Percentiles rank a stretch among this genome's conserved stretches.
phyloP scores from a whole-genome alignment of 208 protist genomes.

The Vickermania ingenoplastis region DNA sequence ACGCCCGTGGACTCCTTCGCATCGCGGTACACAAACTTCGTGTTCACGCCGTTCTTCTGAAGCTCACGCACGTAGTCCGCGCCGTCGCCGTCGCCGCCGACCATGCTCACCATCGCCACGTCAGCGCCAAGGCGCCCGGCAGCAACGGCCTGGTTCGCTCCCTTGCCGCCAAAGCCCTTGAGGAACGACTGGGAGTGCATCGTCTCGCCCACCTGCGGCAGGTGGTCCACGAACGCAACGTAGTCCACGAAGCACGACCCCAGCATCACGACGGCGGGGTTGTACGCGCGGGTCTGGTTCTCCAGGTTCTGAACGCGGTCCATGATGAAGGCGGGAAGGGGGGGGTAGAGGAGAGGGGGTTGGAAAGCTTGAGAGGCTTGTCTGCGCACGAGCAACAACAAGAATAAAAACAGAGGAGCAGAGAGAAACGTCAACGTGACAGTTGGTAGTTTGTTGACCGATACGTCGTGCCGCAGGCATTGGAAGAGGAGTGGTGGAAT shows the following conservation, averaged over 20 bases:
- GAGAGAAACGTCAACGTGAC: not conserved
- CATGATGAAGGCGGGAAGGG: conserved; percentile 16
- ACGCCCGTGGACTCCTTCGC: conserved; percentile 56
- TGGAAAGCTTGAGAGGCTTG: no score
- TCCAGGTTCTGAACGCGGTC: conserved; percentile 34
- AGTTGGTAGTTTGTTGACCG: not conserved
- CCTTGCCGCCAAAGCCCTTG: conserved; percentile 91
- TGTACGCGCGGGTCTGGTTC: conserved; percentile 26
- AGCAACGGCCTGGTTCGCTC: conserved; percentile 88
- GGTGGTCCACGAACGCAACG: conserved; percentile 76
- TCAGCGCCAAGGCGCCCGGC: conserved; percentile 74
- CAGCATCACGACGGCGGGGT: conserved; percentile 67
- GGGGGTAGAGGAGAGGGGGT: not conserved
- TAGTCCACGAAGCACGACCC: conserved; percentile 90
- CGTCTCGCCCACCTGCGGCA: conserved; percentile 90
- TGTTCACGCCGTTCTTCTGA: conserved; percentile 75
- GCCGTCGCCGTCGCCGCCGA: conserved; percentile 84
- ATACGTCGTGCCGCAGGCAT: no score
- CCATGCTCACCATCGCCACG: conserved; percentile 80
- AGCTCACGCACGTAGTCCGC: conserved; percentile 73
- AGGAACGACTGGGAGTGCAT: conserved; percentile 74
- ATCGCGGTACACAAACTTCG: conserved; percentile 41
- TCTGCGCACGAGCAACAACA: no score
- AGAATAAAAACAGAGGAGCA: no score
- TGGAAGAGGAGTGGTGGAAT: no score